phyloP scores from a whole-genome alignment of 805 yeast genomes.

The Kodamaea nitidulidarum region DNA sequence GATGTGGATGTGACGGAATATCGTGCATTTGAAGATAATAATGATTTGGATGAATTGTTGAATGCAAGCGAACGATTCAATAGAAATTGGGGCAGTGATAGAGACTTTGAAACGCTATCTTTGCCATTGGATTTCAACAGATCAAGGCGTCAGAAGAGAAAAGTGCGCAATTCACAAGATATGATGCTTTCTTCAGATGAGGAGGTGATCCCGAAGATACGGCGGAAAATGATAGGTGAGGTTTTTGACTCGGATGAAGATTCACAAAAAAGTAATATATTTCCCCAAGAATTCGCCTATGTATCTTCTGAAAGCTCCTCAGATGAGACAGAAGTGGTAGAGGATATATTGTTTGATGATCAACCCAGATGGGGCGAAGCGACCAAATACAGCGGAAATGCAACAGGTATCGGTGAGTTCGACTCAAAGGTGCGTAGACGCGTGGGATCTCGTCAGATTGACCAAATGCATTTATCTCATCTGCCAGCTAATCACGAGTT shows the following conservation, averaged over 20 bases:
- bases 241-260: background rate
- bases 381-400: background rate
- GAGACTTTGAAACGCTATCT: too few relatives aligned
- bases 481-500: too few relatives aligned
- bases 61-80: slow-evolving; percentile 1
- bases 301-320: slow-evolving; percentile 1
- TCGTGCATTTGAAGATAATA: background rate
- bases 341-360: slow-evolving; percentile 5
- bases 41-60: slow-evolving; percentile 1
- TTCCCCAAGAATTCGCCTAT: too few relatives aligned
- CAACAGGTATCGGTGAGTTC: too few relatives aligned
- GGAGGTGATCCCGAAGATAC: too few relatives aligned
- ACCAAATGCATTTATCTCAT: too few relatives aligned
- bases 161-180: too few relatives aligned
- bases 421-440: too few relatives aligned
- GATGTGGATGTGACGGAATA: slow-evolving; percentile 1
- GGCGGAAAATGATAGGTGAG: too few relatives aligned
- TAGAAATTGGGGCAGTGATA: background rate
- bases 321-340: slow-evolving; percentile 1
- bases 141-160: background rate
- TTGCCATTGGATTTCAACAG: too few relatives aligned
- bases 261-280: background rate
- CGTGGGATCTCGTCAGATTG: too few relatives aligned
- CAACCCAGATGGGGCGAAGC: slow-evolving; percentile 2
- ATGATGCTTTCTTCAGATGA: too few relatives aligned